Percentiles rank a stretch among this genome's conserved stretches.
These are phyloP conservation scores for Paecilomyces variotii DNA, from an alignment of 2,329 filamentous ascomycete species.

Conservation along the genomic window DNA sequence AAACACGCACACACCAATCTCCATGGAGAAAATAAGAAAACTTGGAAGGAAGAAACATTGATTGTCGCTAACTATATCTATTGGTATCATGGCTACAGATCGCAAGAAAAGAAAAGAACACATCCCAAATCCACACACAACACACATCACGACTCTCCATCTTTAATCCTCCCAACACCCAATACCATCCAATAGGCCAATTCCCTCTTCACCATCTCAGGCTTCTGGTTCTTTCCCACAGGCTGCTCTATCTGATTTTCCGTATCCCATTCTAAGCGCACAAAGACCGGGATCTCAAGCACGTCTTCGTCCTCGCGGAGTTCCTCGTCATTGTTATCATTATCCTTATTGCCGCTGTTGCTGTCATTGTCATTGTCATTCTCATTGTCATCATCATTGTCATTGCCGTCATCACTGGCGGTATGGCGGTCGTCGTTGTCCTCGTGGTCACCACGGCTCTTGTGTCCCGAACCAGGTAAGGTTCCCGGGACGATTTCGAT, in stretches of 20 bases:
- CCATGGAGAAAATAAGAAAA: no score
- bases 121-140: neutral
- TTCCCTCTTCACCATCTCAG: slow-evolving; percentile 69
- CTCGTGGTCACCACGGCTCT: slow-evolving; percentile 20
- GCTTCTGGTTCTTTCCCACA: slow-evolving; percentile 43
- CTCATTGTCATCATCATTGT: slow-evolving; percentile 21
- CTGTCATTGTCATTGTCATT: slow-evolving; percentile 14
- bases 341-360: slow-evolving; percentile 21
- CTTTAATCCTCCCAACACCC: slow-evolving; percentile 70
- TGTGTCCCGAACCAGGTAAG: slow-evolving; percentile 23
- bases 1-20: no score
- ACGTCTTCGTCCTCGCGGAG: slow-evolving; percentile 51
- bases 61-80: neutral
- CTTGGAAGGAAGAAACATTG: neutral
- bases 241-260: slow-evolving; percentile 41
- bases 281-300: slow-evolving; percentile 89
- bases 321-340: neutral
- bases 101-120: neutral
- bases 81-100: neutral
- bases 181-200: slow-evolving; percentile 94
- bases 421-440: slow-evolving; percentile 20
- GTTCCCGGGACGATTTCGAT: slow-evolving; percentile 71
- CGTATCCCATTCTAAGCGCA: slow-evolving; percentile 82
- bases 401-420: slow-evolving; percentile 17
- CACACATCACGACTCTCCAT: slow-evolving; percentile 1